Evolutionary conservation across 2,329 filamentous ascomycete genomes (phyloP), one percentile per base, ranked within the genome.

Genomic region (Nemania sp.): DNA sequence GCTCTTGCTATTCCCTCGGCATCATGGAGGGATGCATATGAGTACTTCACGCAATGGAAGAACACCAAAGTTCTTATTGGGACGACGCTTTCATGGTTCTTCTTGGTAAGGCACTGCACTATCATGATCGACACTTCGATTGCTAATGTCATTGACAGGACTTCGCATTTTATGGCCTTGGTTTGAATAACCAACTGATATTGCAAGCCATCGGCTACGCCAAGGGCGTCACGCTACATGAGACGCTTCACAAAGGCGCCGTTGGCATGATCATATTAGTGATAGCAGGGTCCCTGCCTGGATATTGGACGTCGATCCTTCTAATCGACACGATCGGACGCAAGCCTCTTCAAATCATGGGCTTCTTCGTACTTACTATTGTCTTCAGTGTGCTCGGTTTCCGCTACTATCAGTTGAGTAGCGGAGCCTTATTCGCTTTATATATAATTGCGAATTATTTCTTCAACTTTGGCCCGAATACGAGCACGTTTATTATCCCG

Each of bases 71-170:
- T 90, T 36, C 79, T 93, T 1, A 72, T 92, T 40, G 89, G 88
- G 28, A 93, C 89, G 12, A 89, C 89, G 1, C 75, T 88, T 42
- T 91, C 88, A 0, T 93, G 90, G 89, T 92, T 93, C 73, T 86
- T 92, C 63, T 76, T 93, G 46, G 78, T 80, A 63, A 40, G 74
- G 22, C 39, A 23, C 15, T n/a, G 4, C 22, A 26, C 6, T 6
- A 1, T 19, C 6, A 11, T 24, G n/a, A n/a, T 20, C 2, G 7
- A 20, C 20, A n/a, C 30, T 30, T 5, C 1, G 3, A 17, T 4
- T 42, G 41, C 61, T 68, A 19, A 68, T 42, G 1, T 31, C 1
- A 3, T 37, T 20, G 1, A 17, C 52, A 85, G 74, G 89, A 92
- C 66, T 68, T 81, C 48, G 84, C 84, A 3, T 88, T 81, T 65